A percentile compares a stretch with the other conserved stretches of the same genome.
These are phyloP conservation scores for Xylaria arbuscula DNA, from an alignment of 2,329 filamentous ascomycete species.

Conservation along the genomic window DNA sequence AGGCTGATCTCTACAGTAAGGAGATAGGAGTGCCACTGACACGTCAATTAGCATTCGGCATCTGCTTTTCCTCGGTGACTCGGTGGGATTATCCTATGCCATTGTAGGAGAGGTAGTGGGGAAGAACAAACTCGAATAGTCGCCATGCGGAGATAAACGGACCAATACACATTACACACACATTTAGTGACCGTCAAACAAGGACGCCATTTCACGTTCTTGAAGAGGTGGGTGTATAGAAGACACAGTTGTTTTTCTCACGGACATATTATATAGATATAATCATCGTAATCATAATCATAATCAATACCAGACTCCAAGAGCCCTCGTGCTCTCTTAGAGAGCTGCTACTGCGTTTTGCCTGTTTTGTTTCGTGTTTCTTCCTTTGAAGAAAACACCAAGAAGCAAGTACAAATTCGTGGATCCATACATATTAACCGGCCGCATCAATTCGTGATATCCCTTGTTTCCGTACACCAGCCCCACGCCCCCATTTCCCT, in stretches of 20 bases:
- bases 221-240: background rate
- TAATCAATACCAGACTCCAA: slow-evolving; percentile 13
- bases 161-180: background rate
- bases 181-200: background rate
- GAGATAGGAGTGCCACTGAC: background rate
- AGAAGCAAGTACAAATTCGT: slow-evolving; percentile 5
- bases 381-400: background rate
- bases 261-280: background rate
- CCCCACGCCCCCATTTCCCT: background rate
- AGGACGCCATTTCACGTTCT: slow-evolving; percentile 7
- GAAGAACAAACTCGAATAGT: background rate
- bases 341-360: background rate
- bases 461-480: slow-evolving; percentile 17
- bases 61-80: background rate
- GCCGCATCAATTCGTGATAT: background rate
- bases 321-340: background rate
- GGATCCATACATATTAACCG: background rate
- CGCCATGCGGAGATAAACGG: slow-evolving; percentile 1
- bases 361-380: background rate
- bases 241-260: background rate
- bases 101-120: background rate
- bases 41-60: background rate
- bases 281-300: slow-evolving; percentile 12
- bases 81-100: background rate
- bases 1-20: background rate